A percentile compares a stretch with the other conserved stretches of the same genome.
Evolutionary conservation across 805 yeast species (phyloP).

Genomic region (Candida montana): DNA sequence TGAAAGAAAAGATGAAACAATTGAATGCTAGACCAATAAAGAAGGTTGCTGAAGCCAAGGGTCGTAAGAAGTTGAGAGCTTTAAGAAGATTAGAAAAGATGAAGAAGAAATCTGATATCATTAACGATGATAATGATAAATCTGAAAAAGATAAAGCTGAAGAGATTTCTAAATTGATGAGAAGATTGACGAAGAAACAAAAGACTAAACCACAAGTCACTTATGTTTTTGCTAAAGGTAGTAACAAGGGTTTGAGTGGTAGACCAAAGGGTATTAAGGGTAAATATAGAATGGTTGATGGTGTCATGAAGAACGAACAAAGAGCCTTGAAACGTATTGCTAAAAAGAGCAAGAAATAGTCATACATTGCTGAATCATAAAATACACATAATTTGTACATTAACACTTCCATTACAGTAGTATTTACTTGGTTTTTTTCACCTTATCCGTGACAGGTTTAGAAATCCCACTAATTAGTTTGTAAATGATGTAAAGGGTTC

Average conservation of each 20-base stretch:
- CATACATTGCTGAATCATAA: not conserved
- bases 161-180: slow-evolving; percentile 83
- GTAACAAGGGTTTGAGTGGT: slow-evolving; percentile 81
- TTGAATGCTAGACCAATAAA: slow-evolving; percentile 96
- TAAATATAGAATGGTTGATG: slow-evolving; percentile 98
- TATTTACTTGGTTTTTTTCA: slow-evolving; percentile 4
- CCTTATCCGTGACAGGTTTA: not conserved
- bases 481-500: slow-evolving; percentile 28
- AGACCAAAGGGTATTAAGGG: slow-evolving; percentile 98
- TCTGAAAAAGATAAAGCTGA: slow-evolving; percentile 93
- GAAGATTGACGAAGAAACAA: slow-evolving; percentile 68
- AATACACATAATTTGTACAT: not conserved
- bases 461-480: slow-evolving; percentile 17
- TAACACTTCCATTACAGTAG: not conserved
- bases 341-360: slow-evolving; percentile 69
- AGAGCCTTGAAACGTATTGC: slow-evolving; percentile 87
- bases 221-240: slow-evolving; percentile 81
- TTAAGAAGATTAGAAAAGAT: slow-evolving; percentile 78
- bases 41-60: slow-evolving; percentile 97
- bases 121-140: slow-evolving; percentile 81
- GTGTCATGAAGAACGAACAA: slow-evolving; percentile 95
- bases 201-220: slow-evolving; percentile 76
- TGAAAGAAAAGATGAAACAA: slow-evolving; percentile 69
- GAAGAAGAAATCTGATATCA: slow-evolving; percentile 87
- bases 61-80: slow-evolving; percentile 93